Percentiles rank a stretch among this genome's conserved stretches.
Conservation (phyloP, 2,329 filamentous ascomycete species). For the Mollisiaceae sp. region DNA sequence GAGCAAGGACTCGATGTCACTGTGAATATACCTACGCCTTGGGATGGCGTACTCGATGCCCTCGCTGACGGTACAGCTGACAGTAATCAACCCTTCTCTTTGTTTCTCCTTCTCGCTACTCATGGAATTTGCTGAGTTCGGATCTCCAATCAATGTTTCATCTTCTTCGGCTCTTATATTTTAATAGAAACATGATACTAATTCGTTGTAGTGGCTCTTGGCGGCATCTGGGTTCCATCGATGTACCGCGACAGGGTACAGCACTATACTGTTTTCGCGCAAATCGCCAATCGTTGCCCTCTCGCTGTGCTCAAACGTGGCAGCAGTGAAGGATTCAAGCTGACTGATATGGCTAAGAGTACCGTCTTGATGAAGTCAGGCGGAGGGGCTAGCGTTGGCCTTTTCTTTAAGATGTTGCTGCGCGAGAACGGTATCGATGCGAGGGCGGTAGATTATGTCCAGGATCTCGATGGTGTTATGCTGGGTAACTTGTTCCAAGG, state of each 20-base stretch:
- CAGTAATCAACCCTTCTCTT: no score
- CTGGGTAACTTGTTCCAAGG: slow-evolving; percentile 19
- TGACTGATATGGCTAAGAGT: slow-evolving; percentile 14
- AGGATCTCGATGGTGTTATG: slow-evolving; percentile 20
- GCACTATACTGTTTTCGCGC: slow-evolving; percentile 20
- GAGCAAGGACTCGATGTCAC: slow-evolving; percentile 41
- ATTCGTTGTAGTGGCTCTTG: no score
- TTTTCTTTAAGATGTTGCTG: slow-evolving; percentile 21
- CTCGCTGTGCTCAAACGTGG: slow-evolving; percentile 15
- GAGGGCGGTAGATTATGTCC: slow-evolving; percentile 16
- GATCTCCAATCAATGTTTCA: no score
- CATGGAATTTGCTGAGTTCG: no score
- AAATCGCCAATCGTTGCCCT: slow-evolving; percentile 20
- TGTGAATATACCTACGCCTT: slow-evolving; percentile 36
- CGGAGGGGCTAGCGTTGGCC: slow-evolving; percentile 18
- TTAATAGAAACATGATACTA: no score
- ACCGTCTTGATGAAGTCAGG: slow-evolving; percentile 19
- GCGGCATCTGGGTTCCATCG: slow-evolving; percentile 20
- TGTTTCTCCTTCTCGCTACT: no score
- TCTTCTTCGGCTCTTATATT: no score
- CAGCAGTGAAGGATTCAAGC: slow-evolving; percentile 12
- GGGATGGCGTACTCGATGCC: slow-evolving; percentile 20
- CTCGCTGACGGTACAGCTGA: slow-evolving; percentile 16
- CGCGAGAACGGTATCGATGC: slow-evolving; percentile 17
- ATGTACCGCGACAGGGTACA: slow-evolving; percentile 18